Base-by-base conservation (phyloP, 345 rosid species). In the Triadica sebifera region DNA sequence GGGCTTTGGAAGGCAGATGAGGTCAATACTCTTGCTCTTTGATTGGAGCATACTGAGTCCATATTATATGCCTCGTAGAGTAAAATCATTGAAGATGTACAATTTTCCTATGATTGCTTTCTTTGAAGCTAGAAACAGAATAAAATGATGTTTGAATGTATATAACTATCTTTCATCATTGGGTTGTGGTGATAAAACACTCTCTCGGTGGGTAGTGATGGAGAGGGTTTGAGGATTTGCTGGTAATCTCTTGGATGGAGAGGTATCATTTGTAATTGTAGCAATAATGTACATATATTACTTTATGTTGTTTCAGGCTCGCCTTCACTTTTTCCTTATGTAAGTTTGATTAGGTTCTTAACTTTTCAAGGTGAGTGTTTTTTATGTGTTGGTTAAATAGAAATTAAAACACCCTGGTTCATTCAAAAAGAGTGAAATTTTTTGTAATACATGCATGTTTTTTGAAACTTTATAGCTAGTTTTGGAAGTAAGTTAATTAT, bases 1-100 rank as follows among this genome's bases (percentile, higher is more conserved):
- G 93, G 89, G 60, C 80, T 84, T 43, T 92, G 97, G 98, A 92
- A 92, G 75, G 82, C 72, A 4, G 96, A 94, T 65, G 96, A 90
- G 83, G 86, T 79, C 16, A 69, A 77, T 56, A 88, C 92, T 74
- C 89, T 94, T 70, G 79, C 87, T 41, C 81, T 87, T 75, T 85
- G 79, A 83, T 41, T 71, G 38, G 65, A 71, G 72, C 75, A 46
- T 72, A 69, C 24, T 50, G 50, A 29, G 41, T 51, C 9, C 22
- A 47, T 55, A 61, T 53, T 49, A 43, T 10, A 43, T 43, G 47
- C 10, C 47, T 43, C 1, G 47, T 6, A 52, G 25, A 1, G 45
- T 8, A 37, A 22, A 75, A 58, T 13, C 49, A 53, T 15, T 43
- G 37, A 43, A 43, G 66, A 2, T 58, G 78, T n/a, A 22, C 66